Base-by-base conservation (phyloP, 2,329 filamentous ascomycete genomes). In the Pseudocercospora macadamiae region DNA sequence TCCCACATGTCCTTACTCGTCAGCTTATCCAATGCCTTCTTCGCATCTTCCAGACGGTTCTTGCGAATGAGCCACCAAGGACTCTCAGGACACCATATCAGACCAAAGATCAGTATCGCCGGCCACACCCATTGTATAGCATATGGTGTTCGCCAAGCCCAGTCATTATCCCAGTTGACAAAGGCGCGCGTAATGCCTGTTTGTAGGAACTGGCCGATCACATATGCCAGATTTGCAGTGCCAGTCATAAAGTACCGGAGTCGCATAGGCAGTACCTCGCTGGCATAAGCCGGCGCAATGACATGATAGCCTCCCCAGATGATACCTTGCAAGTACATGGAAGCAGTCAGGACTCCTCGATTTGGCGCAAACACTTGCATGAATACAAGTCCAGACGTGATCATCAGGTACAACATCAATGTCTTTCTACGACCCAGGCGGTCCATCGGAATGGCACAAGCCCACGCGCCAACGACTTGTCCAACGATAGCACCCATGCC, bases 161-260 rank as follows among this genome's bases (percentile, higher is more conserved):
- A 75, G 18, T 70, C 64, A 10, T 63, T 66, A 3, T 39, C 57
- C 21, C 59, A 28, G 23, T 57, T 45, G 16, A 54, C 61, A 1
- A 70, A 66, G 2, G 68, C 72, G 23, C 67, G 65, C 8, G 74
- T 67, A 1, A 74, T 71, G 2, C 70, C 72, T n/a, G 72, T 70
- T 5, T 72, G 80, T 2, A 87, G 73, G 8, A 87, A 77, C 65
- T 86, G 84, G 1, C 84, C 84, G 12, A 83, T 81, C 48, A 85
- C 83, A 72, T 84, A 87, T 65, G 83, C 86, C 28, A 86, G 72
- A 64, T 86, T 86, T 56, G 86, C 82, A 57, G 81, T 86, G 14
- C 81, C 81, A 0, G 84, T 86, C 14, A 86, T 74, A 53, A 83
- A 81, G n/a, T 80, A 82, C n/a, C 85, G 79, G 34, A 87, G 77